Evolutionary conservation across 1,284 basidiomycete species (phyloP).

Genomic region (Marasmius oreades): DNA sequence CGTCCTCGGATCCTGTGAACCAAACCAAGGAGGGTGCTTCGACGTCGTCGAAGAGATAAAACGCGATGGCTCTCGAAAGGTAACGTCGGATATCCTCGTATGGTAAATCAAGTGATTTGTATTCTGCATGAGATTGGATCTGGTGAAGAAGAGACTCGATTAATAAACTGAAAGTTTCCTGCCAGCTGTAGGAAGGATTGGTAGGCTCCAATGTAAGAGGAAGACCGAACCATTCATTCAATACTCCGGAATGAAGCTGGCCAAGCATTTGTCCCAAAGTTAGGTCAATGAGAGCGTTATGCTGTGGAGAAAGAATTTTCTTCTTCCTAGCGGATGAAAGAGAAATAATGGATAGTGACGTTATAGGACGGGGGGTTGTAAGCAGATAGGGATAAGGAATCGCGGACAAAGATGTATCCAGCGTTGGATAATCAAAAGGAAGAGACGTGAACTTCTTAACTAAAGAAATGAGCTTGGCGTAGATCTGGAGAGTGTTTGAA

Average conservation of each 20-base stretch:
- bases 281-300: slow-evolving; percentile 49
- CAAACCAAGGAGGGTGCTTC: slow-evolving; percentile 64
- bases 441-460: slow-evolving; percentile 29
- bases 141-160: slow-evolving; percentile 52
- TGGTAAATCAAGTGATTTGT: slow-evolving; percentile 24
- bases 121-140: slow-evolving; percentile 22
- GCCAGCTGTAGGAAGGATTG: slow-evolving; percentile 57
- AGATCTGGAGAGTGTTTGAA: slow-evolving; percentile 10
- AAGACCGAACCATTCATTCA: slow-evolving; percentile 70
- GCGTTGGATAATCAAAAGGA: slow-evolving; percentile 33
- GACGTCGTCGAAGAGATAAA: slow-evolving; percentile 71
- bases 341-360: slow-evolving; percentile 31
- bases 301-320: slow-evolving; percentile 37
- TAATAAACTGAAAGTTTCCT: slow-evolving; percentile 60
- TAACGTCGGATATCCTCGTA: slow-evolving; percentile 43
- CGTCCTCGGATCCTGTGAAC: slow-evolving; percentile 54
- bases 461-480: slow-evolving; percentile 9
- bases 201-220: slow-evolving; percentile 29
- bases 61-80: slow-evolving; percentile 66
- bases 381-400: slow-evolving; percentile 40
- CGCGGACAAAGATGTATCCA: slow-evolving; percentile 33
- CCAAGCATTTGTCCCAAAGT: slow-evolving; percentile 54
- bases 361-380: slow-evolving; percentile 31
- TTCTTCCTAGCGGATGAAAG: slow-evolving; percentile 35
- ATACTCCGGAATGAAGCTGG: slow-evolving; percentile 55